Conservation (phyloP, 1,284 basidiomycete species). For the Boletus subluridellus region DNA sequence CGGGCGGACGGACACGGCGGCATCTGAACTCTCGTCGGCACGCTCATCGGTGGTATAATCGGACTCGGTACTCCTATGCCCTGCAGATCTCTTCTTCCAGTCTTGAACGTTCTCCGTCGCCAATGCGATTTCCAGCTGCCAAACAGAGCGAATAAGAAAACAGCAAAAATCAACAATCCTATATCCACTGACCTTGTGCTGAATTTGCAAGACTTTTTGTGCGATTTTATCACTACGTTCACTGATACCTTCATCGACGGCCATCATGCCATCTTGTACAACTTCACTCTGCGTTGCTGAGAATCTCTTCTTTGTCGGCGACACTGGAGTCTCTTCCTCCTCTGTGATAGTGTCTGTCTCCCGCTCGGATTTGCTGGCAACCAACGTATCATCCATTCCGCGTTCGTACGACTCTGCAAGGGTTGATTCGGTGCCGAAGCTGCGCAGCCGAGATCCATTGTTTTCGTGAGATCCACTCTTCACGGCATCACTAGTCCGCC, state of each 20-base stretch:
- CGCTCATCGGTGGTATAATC: conserved; percentile 34
- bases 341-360: conserved; percentile 53
- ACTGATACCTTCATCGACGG: conserved; percentile 79
- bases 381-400: conserved; percentile 38
- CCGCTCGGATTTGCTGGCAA: conserved; percentile 40
- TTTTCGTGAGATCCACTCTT: conserved; percentile 35
- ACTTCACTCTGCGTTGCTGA: conserved; percentile 59
- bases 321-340: conserved; percentile 45
- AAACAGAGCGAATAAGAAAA: conserved; percentile 7
- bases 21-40: conserved; percentile 36
- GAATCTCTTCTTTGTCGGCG: conserved; percentile 62
- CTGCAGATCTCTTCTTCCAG: conserved; percentile 38
- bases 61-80: conserved; percentile 21
- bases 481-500: conserved; percentile 53
- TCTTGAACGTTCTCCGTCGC: conserved; percentile 51
- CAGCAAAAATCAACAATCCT: not conserved
- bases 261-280: conserved; percentile 72
- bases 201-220: conserved; percentile 77
- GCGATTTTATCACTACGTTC: conserved; percentile 79
- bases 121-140: conserved; percentile 68
- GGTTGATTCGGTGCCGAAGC: conserved; percentile 71
- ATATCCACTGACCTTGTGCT: conserved; percentile 61
- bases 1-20: conserved; percentile 24
- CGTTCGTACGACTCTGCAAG: conserved; percentile 61
- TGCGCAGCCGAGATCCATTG: conserved; percentile 46